Evolutionary conservation across 1,284 basidiomycete species (phyloP), one percentile per base, ranked within the genome.

Genomic region (Phlebopus sp.): DNA sequence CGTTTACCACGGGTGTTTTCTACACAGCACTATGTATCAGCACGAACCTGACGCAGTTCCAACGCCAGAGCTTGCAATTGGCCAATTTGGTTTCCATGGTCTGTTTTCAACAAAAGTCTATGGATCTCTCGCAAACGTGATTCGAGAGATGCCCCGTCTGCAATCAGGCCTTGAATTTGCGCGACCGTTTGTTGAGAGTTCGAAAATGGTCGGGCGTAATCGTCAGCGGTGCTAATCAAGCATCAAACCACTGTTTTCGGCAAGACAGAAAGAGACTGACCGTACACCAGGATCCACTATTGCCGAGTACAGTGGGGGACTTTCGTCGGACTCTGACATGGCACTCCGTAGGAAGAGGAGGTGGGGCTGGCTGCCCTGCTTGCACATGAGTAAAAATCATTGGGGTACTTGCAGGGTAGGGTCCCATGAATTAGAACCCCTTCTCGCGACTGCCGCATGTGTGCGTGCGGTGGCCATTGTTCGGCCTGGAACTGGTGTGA

Each of bases 271-370:
- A 6, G 21, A 21, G 17, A 59, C 55, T 5, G 25, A 57, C 56
- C 15, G 29, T 1, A 32, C 29, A 13, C 17, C 23, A 31, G 36
- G 29, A 7, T n/a, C 13, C 17, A 25, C 32, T n/a, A 45, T 37
- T 21, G 43, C 25, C 34, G 53, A 59, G 34, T 57, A 57, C 10
- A 53, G 58, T 35, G 56, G 56, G 37, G 56, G 56, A 39, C 30
- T 53, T 10, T 55, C 55, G 7, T 19, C 52, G 29, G 36, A 29
- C 53, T 49, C 49, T 42, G 25, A 31, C 36, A 37, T 5, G 35
- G 23, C 7, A 31, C 42, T 30, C 10, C 17, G 17, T n/a, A 21
- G 23, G 37, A 19, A 8, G 23, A 14, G 27, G 18, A 25, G 13
- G 23, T 25, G 9, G 15, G n/a, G 37, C n/a, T 9, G 14, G 27